Evolutionary conservation across 116 monocot genomes (phyloP), one percentile per base, ranked within the genome.

Genomic region (Posidonia oceanica): DNA sequence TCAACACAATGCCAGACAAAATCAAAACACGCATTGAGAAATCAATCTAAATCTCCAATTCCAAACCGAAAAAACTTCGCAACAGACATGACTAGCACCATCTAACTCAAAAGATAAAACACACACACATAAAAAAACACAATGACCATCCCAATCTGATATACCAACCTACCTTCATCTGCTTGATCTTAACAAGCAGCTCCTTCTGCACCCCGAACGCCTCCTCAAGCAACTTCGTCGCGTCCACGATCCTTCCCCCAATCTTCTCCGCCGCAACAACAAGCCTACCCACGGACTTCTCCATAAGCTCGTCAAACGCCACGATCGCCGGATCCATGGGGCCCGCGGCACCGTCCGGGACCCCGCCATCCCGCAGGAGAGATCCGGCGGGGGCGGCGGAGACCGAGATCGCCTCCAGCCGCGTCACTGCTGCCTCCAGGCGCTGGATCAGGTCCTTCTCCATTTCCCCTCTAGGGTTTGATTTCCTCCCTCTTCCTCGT

Each of bases 191-290:
- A 64, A 85, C 57, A 36, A 88, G 80, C 40, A 88, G 82, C 14
- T 75, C 78, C 78, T 66, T 88, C 80, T 82, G 66, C 68, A 60
- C 80, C 17, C 64, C 74, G 51, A 88, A 88, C 16, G 88, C 88
- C 74, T 85, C 80, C 69, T 67, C 74, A n/a, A 88, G 64, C 10
- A 85, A 48, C 76, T 68, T 80, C 64, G 85, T 80, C 29, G 64
- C 77, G 23, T 85, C 88, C 10, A 82, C 73, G 61, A 88, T 85
- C 74, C 74, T 74, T 23, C 88, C 88, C 1, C 85, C 85, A 74
- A 85, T 85, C 74, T 85, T 85, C 61, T 74, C 78, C 39, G 73
- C 83, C 8, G 74, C 80, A 3, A 75, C 71, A 14, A 70, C 66
- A 39, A 85, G 64, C 23, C 80, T 72, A 13, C 76, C 71, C 17